A percentile compares a stretch with the other conserved stretches of the same genome.
phyloP scores from a whole-genome alignment of 2,329 filamentous ascomycete genomes.

The Claviceps quebecensis region DNA sequence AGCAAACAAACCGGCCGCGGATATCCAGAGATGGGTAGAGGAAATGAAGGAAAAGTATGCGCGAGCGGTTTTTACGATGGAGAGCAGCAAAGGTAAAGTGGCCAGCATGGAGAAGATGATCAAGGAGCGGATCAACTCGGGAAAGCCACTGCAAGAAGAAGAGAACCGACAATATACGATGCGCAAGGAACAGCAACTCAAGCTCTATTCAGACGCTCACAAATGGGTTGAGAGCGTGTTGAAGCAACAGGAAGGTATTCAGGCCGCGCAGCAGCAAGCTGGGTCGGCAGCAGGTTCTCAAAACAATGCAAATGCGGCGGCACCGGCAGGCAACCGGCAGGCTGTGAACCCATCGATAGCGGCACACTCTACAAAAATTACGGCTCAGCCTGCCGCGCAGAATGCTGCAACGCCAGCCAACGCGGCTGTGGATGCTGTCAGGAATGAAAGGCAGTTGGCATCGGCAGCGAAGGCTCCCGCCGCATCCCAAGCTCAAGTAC shows the following conservation, averaged over 20 bases:
- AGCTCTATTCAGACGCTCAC: constrained; percentile 31
- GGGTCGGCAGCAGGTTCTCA: constrained; percentile 4
- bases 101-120: constrained; percentile 27
- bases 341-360: constrained; percentile 11
- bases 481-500: constrained; percentile 13
- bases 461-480: constrained; percentile 13
- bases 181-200: constrained; percentile 29
- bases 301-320: constrained; percentile 11
- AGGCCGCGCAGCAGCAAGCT: constrained; percentile 12
- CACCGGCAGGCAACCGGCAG: constrained; percentile 14
- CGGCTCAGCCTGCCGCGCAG: constrained; percentile 17
- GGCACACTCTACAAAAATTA: constrained; percentile 11
- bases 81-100: constrained; percentile 27
- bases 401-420: constrained; percentile 26
- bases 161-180: constrained; percentile 31
- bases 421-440: constrained; percentile 31
- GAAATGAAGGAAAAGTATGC: constrained; percentile 34
- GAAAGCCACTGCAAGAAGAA: constrained; percentile 30
- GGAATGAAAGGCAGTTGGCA: constrained; percentile 25
- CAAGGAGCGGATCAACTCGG: constrained; percentile 28
- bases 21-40: constrained; percentile 34
- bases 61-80: constrained; percentile 35
- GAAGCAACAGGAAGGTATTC: constrained; percentile 27
- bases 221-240: constrained; percentile 34
- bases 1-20: constrained; percentile 25